phyloP scores from a whole-genome alignment of 2,329 filamentous ascomycete species.

The Penicillium verrucosum region DNA sequence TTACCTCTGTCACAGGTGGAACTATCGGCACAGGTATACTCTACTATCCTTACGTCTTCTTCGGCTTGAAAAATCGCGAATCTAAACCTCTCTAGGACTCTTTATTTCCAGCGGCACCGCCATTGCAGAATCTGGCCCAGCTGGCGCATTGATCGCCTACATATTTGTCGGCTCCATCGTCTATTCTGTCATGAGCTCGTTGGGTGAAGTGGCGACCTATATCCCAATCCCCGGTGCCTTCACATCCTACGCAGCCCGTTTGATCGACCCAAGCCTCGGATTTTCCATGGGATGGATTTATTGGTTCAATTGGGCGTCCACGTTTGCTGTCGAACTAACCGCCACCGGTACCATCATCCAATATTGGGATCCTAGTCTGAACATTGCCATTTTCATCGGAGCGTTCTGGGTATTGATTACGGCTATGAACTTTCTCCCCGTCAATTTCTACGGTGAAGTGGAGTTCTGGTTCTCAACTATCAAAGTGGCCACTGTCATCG shows the following conservation, averaged over 20 bases:
- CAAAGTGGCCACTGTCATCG: conserved; percentile 71
- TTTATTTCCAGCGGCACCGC: conserved; percentile 66
- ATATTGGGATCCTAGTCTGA: conserved; percentile 64
- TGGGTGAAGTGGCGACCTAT: conserved; percentile 69
- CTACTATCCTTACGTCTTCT: background rate
- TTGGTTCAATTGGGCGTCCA: conserved; percentile 74
- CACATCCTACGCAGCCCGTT: conserved; percentile 70
- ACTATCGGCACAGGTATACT: conserved; percentile 26
- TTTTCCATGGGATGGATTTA: conserved; percentile 81
- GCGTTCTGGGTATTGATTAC: conserved; percentile 71
- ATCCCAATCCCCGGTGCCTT: conserved; percentile 74
- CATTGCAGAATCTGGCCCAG: conserved; percentile 62
- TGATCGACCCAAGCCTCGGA: conserved; percentile 67
- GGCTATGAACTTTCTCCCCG: conserved; percentile 65
- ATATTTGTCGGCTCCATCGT: conserved; percentile 67
- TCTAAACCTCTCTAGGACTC: conserved; percentile 48
- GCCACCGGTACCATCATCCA: conserved; percentile 71
- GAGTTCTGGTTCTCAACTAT: conserved; percentile 76
- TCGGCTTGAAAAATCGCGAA: background rate
- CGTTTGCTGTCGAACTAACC: conserved; percentile 70
- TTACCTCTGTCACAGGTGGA: conserved; percentile 11
- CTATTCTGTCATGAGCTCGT: conserved; percentile 67
- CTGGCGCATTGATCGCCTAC: conserved; percentile 64
- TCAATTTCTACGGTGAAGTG: conserved; percentile 70
- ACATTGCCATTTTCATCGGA: conserved; percentile 67